These are phyloP conservation scores for Phytophthora cryptogea DNA, from an alignment of 352 stramenopile species.

Conservation along the genomic window DNA sequence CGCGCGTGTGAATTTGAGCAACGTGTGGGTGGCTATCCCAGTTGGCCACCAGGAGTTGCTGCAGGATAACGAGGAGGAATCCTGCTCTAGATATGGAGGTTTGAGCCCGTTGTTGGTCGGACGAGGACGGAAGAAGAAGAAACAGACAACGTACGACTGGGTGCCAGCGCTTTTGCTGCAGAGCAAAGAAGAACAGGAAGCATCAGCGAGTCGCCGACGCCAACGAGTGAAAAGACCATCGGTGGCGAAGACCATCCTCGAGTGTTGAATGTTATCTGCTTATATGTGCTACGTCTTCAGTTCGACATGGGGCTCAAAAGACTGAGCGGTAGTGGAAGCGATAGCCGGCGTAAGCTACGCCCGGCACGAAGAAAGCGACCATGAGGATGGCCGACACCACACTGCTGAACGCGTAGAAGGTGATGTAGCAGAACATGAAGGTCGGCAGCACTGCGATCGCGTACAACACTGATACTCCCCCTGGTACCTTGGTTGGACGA, in stretches of 20 bases:
- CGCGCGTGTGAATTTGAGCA: slow-evolving; percentile 53
- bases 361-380: slow-evolving; percentile 40
- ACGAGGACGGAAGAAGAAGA: slow-evolving; percentile 17
- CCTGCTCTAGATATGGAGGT: neutral
- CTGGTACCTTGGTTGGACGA: slow-evolving; percentile 61
- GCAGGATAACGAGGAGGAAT: neutral
- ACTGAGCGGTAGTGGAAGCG: slow-evolving; percentile 32
- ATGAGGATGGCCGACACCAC: slow-evolving; percentile 38
- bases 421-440: slow-evolving; percentile 56
- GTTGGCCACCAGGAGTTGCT: slow-evolving; percentile 27
- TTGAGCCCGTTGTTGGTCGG: slow-evolving; percentile 27
- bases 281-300: slow-evolving; percentile 7
- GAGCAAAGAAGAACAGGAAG: slow-evolving; percentile 28
- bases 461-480: slow-evolving; percentile 41
- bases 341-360: slow-evolving; percentile 34
- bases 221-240: slow-evolving; percentile 25
- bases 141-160: slow-evolving; percentile 58
- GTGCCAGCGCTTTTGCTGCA: slow-evolving; percentile 52
- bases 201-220: slow-evolving; percentile 2
- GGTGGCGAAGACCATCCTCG: slow-evolving; percentile 15
- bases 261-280: slow-evolving; percentile 9
- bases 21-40: slow-evolving; percentile 70
- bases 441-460: slow-evolving; percentile 41
- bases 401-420: slow-evolving; percentile 45
- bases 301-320: slow-evolving; percentile 19